Evolutionary conservation across 2,329 filamentous ascomycete species (phyloP).

Genomic region (Taxawa tesnikishii): DNA sequence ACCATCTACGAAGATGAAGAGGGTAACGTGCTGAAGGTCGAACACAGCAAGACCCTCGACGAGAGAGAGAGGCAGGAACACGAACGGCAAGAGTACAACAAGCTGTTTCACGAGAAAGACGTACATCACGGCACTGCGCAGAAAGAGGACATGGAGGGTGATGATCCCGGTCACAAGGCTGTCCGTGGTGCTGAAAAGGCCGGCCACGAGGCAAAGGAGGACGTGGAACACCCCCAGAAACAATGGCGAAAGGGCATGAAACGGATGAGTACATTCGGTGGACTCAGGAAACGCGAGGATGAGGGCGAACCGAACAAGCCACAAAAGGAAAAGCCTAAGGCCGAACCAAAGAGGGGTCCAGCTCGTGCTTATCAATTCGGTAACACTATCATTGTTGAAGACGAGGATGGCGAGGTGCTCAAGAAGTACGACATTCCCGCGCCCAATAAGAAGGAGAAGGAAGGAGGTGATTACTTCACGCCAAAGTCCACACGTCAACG

Average conservation of each 20-base stretch:
- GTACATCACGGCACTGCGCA: constrained; percentile 30
- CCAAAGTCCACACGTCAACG: constrained; percentile 27
- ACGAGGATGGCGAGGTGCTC: constrained; percentile 75
- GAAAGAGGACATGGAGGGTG: constrained; percentile 32
- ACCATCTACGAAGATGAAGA: constrained; percentile 76
- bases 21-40: constrained; percentile 68
- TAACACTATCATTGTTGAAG: constrained; percentile 81
- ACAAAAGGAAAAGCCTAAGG: constrained; percentile 21
- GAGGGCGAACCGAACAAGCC: constrained; percentile 19
- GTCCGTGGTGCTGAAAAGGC: constrained; percentile 29
- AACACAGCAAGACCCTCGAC: constrained; percentile 30
- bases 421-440: constrained; percentile 68
- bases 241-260: constrained; percentile 27
- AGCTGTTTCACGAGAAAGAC: constrained; percentile 41
- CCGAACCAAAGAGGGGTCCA: constrained; percentile 44
- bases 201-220: constrained; percentile 59
- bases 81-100: constrained; percentile 40
- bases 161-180: constrained; percentile 28
- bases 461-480: constrained; percentile 22
- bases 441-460: constrained; percentile 33
- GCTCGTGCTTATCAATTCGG: constrained; percentile 80
- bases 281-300: constrained; percentile 27
- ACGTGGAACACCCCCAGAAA: constrained; percentile 22
- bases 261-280: constrained; percentile 35
- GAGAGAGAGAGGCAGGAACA: constrained; percentile 50